Percentiles rank a stretch among this genome's conserved stretches.
These are phyloP conservation scores for Ganoderma resinaceum DNA, from an alignment of 1,284 basidiomycete species.

Conservation along the genomic window DNA sequence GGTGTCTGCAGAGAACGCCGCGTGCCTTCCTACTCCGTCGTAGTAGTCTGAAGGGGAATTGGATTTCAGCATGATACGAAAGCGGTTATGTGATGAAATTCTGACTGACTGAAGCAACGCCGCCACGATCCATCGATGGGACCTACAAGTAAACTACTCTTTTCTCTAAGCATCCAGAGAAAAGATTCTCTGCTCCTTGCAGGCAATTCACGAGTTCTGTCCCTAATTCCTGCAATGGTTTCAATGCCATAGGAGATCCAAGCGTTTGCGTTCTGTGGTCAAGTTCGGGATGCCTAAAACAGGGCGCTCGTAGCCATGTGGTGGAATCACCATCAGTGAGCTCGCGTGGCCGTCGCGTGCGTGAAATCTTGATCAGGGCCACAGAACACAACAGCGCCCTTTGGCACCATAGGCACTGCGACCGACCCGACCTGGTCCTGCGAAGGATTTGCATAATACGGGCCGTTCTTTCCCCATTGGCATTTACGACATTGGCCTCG, in stretches of 20 bases:
- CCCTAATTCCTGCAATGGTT: not conserved
- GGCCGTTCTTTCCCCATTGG: not conserved
- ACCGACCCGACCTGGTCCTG: conserved; percentile 1
- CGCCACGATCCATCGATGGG: not conserved
- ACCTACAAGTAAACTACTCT: not conserved
- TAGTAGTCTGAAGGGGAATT: not conserved
- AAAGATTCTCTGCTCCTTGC: not conserved
- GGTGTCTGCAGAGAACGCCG: not conserved
- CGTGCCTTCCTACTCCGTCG: not conserved
- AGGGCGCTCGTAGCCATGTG: conserved; percentile 8
- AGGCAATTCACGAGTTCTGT: not conserved
- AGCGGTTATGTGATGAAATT: not conserved
- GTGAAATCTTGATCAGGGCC: conserved; percentile 10
- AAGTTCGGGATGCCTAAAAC: not conserved
- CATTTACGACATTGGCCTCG: not conserved
- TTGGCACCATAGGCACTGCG: not conserved
- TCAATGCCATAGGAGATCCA: not conserved
- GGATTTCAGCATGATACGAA: not conserved
- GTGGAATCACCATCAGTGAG: conserved; percentile 12
- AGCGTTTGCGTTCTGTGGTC: not conserved
- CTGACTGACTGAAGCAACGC: not conserved
- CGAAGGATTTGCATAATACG: not conserved
- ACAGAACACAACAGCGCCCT: not conserved
- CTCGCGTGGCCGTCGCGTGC: conserved; percentile 20
- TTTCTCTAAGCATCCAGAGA: not conserved